These are phyloP conservation scores for Paraleonurus japonicus DNA, from an alignment of 257 asterid species.

Conservation along the genomic window DNA sequence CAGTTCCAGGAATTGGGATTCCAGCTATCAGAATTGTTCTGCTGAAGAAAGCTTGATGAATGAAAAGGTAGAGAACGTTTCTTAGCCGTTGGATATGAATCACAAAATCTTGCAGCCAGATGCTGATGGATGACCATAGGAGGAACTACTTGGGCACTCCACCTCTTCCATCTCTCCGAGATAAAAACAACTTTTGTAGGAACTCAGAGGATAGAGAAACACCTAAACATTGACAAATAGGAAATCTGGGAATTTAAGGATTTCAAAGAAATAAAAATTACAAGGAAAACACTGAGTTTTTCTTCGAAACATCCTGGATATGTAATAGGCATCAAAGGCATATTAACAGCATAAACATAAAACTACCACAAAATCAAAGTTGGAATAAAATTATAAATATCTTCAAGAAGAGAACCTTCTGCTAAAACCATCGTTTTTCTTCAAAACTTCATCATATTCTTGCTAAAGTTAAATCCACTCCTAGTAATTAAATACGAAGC, in stretches of 20 bases:
- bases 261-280: not conserved
- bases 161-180: constrained; percentile 58
- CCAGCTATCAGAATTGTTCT: constrained; percentile 51
- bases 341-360: not conserved
- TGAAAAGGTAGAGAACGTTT: constrained; percentile 60
- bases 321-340: not conserved
- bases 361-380: constrained; percentile 1
- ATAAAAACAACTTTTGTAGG: not conserved
- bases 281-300: not conserved
- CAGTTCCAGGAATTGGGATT: constrained; percentile 69
- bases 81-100: constrained; percentile 40
- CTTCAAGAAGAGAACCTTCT: not conserved
- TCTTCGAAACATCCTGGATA: not conserved
- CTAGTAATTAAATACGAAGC: constrained; percentile 2
- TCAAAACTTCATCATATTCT: not conserved
- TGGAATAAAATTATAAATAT: not conserved
- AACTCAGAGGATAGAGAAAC: constrained; percentile 13
- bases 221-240: constrained; percentile 29
- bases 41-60: constrained; percentile 33
- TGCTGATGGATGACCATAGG: constrained; percentile 54
- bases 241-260: constrained; percentile 1
- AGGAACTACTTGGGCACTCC: constrained; percentile 54
- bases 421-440: not conserved
- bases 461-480: constrained; percentile 1
- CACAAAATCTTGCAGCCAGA: constrained; percentile 39